Evolutionary conservation across 805 yeast species (phyloP).

Genomic region (Candida hungchunana): DNA sequence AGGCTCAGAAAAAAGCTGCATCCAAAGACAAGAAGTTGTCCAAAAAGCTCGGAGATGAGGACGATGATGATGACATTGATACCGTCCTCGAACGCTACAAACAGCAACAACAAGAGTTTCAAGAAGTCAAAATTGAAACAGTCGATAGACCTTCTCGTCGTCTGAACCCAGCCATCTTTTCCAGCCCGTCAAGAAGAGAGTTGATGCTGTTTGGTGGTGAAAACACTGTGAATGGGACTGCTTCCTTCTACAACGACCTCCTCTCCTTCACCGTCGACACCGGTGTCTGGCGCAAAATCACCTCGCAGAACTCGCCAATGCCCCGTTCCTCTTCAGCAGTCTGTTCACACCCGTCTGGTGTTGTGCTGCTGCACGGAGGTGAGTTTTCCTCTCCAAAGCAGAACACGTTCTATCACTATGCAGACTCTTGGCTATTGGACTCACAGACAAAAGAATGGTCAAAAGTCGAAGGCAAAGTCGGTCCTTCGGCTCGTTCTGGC

Average conservation of each 20-base stretch:
- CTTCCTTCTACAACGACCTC: slow-evolving; percentile 80
- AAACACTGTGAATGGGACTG: slow-evolving; percentile 41
- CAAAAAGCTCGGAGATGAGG: slow-evolving; percentile 72
- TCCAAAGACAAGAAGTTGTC: slow-evolving; percentile 69
- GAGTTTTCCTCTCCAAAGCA: slow-evolving; percentile 97
- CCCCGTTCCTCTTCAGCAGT: slow-evolving; percentile 93
- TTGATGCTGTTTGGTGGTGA: slow-evolving; percentile 91
- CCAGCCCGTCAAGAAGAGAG: slow-evolving; percentile 72
- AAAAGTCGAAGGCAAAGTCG: slow-evolving; percentile 69
- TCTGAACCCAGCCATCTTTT: slow-evolving; percentile 68
- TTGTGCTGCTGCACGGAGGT: slow-evolving; percentile 87
- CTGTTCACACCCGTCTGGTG: slow-evolving; percentile 89
- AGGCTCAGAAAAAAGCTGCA: slow-evolving; percentile 70
- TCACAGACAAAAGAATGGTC: slow-evolving; percentile 84
- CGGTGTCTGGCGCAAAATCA: slow-evolving; percentile 72
- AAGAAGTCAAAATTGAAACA: slow-evolving; percentile 59
- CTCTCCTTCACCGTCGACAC: slow-evolving; percentile 69
- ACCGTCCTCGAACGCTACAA: slow-evolving; percentile 74
- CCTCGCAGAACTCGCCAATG: slow-evolving; percentile 84
- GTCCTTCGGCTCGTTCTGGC: slow-evolving; percentile 88
- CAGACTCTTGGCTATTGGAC: slow-evolving; percentile 94
- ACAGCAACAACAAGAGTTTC: slow-evolving; percentile 73
- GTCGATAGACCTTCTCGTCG: slow-evolving; percentile 63
- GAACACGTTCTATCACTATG: slow-evolving; percentile 90
- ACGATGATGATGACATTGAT: slow-evolving; percentile 83